Conservation (phyloP, 345 rosid species). For the Theobroma cacao region DNA sequence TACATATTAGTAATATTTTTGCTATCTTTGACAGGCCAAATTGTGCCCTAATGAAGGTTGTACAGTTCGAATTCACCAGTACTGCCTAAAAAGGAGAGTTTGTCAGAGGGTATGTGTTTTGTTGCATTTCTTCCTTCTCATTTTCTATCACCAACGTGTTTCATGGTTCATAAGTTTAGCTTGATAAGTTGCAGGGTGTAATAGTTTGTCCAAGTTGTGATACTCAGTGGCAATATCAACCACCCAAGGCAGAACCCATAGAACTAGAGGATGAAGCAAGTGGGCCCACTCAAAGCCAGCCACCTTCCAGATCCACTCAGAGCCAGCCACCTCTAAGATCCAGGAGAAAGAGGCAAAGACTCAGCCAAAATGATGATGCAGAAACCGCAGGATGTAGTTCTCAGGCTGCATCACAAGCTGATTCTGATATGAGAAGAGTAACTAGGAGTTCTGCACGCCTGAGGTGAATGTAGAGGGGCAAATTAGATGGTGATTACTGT, state of each 20-base stretch:
- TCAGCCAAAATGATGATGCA: conserved; percentile 15
- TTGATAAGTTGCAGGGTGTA: conserved; percentile 40
- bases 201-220: conserved; percentile 66
- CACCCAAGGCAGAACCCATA: conserved; percentile 44
- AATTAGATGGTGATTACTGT: neutral
- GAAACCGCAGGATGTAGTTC: conserved; percentile 28
- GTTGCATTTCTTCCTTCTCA: neutral
- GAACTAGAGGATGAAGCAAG: conserved; percentile 36
- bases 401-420: conserved; percentile 34
- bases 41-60: conserved; percentile 68
- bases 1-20: neutral
- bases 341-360: conserved; percentile 43
- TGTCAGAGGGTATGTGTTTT: conserved; percentile 43
- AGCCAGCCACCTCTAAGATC: conserved; percentile 21
- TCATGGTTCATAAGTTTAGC: neutral
- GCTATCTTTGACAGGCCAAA: conserved; percentile 51
- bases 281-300: conserved; percentile 29
- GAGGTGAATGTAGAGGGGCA: conserved; percentile 20
- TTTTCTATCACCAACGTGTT: neutral
- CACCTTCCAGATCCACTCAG: conserved; percentile 1
- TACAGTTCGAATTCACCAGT: conserved; percentile 60
- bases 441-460: conserved; percentile 46
- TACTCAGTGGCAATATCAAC: conserved; percentile 42
- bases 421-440: conserved; percentile 40
- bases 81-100: conserved; percentile 65